Base-by-base conservation (phyloP, 2,329 filamentous ascomycete species). In the Penicillium sp. region DNA sequence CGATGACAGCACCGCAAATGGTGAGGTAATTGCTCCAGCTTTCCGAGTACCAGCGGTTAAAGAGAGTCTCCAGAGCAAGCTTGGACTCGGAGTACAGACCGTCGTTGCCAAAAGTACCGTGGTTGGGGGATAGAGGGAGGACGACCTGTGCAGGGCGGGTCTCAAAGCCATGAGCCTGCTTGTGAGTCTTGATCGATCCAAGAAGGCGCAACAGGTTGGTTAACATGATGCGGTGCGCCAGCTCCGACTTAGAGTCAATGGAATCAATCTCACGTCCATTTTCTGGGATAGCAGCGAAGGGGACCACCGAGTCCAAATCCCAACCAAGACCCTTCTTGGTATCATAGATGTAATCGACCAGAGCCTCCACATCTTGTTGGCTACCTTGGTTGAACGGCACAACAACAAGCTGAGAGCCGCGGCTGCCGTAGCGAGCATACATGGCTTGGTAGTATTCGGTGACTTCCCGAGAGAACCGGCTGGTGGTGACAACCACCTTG, bases 371-470 rank as follows among this genome's bases (percentile, higher is more conserved):
- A 62, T 98, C 92, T 65, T 96, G 90, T 71, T 95, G 93, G 73
- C 90, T 96, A 48, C 90, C 92, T 66, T 95, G 89, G 68, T 98
- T 98, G 79, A 98, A 98, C 33, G 93, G 92, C 38, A 96, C 93
- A 38, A 98, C 92, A 27, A 98, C 87, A 39, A 98, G 82, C 70
- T 96, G 89, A 41, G 92, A 96, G 49, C 92, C 92, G 50, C 87
- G 85, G 44, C 87, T 86, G 57, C 92, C 92, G 57, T 85, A 95
- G 44, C 89, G 85, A 47, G 89, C 85, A 67, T 98, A 98, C 85
- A 98, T 96, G 40, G 87, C 82, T 69, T 98, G 92, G 70, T 98
- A 98, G 72, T 96, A 98, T 71, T 98, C 92, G 4, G 92, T 98
- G 40, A 98, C 92, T 65, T 95, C 85, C 30, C 88, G 85, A 11